Evolutionary conservation across 2,329 filamentous ascomycete genomes (phyloP).

Genomic region (Cladophialophora chaetospira): DNA sequence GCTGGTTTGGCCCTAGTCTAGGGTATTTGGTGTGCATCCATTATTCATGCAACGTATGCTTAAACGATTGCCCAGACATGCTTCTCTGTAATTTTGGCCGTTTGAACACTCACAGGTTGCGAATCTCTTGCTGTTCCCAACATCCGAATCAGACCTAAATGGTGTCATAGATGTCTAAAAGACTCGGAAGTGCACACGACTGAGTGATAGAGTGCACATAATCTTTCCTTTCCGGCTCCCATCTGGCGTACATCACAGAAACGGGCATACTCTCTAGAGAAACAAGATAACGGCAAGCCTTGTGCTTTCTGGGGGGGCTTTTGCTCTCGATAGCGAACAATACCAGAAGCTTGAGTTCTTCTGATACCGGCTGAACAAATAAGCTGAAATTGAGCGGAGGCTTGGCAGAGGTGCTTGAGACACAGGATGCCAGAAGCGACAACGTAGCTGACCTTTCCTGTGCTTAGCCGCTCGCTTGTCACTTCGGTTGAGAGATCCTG

Average conservation of each 20-base stretch:
- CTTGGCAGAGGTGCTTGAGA: neutral
- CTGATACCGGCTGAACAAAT: conserved; percentile 18
- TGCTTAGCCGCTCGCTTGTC: conserved; percentile 5
- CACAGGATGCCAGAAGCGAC: neutral
- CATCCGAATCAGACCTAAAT: too few relatives aligned
- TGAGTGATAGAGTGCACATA: too few relatives aligned
- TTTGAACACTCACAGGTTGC: too few relatives aligned
- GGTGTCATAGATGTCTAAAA: too few relatives aligned
- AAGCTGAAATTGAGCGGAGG: conserved; percentile 3
- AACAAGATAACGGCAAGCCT: neutral
- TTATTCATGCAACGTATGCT: conserved; percentile 7
- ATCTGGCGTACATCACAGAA: neutral
- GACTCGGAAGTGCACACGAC: too few relatives aligned
- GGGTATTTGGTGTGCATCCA: neutral
- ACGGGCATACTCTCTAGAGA: neutral
- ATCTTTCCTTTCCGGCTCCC: too few relatives aligned
- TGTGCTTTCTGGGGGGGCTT: conserved; percentile 1
- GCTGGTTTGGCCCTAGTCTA: neutral
- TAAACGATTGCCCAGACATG: conserved; percentile 21
- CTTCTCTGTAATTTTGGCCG: neutral
- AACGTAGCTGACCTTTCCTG: neutral
- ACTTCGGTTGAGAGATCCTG: conserved; percentile 11
- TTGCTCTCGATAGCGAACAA: neutral
- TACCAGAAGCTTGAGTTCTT: neutral
- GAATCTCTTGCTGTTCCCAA: too few relatives aligned